These are phyloP conservation scores for Coprinellus aureogranulatus DNA, from an alignment of 768 basidiomycete genomes.

Conservation along the genomic window DNA sequence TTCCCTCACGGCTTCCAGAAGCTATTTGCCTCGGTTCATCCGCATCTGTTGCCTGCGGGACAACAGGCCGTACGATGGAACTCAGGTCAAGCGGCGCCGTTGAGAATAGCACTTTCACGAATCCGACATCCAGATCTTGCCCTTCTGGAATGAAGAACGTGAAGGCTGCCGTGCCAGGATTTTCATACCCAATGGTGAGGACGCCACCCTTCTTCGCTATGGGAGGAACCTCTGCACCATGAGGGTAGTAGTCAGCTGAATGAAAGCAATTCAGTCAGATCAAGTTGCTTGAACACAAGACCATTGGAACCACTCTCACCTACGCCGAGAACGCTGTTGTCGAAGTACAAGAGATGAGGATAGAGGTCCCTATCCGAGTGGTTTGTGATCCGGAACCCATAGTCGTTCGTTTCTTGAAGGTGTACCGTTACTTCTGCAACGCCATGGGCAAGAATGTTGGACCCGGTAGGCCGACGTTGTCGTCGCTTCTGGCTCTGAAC, in stretches of 20 bases:
- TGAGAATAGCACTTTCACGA: slow-evolving; percentile 32
- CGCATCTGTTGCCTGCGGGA: neutral
- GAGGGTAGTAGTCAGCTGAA: slow-evolving; percentile 7
- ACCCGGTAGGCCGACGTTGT: neutral
- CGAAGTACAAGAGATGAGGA: slow-evolving; percentile 25
- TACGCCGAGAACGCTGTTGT: slow-evolving; percentile 27
- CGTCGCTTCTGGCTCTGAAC: neutral
- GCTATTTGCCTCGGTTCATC: neutral
- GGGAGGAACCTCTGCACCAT: neutral
- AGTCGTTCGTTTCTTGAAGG: slow-evolving; percentile 11
- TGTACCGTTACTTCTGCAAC: slow-evolving; percentile 13
- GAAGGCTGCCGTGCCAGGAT: slow-evolving; percentile 21
- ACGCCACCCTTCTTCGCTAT: neutral
- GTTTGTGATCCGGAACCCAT: slow-evolving; percentile 25
- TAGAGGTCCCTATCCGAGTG: slow-evolving; percentile 18
- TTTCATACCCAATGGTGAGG: slow-evolving; percentile 33
- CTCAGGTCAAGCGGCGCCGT: slow-evolving; percentile 1
- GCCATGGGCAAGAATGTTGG: slow-evolving; percentile 19
- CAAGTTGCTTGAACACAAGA: no score
- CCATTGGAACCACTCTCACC: no score
- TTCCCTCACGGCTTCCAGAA: neutral
- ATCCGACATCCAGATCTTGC: slow-evolving; percentile 34
- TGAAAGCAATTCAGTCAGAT: no score
- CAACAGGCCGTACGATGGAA: neutral
- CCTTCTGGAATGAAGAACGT: slow-evolving; percentile 17